Conservation (phyloP, 768 basidiomycete species). For the Podaxis sp. region DNA sequence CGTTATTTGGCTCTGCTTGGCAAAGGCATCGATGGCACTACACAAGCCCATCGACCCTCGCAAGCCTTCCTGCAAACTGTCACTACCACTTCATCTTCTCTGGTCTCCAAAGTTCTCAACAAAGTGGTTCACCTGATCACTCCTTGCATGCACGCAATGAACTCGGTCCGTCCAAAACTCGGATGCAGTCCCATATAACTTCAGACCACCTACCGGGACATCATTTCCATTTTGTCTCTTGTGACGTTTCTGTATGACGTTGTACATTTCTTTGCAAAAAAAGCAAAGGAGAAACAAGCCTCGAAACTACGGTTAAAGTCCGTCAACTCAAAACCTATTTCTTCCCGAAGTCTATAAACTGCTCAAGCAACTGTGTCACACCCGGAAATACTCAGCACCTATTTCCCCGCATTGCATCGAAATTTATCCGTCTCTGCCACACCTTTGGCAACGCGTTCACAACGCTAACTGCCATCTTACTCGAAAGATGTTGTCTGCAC, state of each 20-base stretch:
- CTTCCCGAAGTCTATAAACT: not conserved
- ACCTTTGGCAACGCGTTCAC: constrained; percentile 8
- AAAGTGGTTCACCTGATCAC: not conserved
- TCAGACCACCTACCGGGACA: not conserved
- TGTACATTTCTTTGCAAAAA: not conserved
- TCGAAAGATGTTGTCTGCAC: not conserved
- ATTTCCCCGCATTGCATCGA: constrained; percentile 12
- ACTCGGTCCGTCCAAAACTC: not conserved
- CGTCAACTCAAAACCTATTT: not conserved
- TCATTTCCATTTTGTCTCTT: not conserved
- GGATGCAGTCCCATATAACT: not conserved
- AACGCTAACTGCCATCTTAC: not conserved
- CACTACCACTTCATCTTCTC: not conserved
- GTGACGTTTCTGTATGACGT: not conserved
- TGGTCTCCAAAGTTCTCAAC: not conserved
- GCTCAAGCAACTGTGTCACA: not conserved
- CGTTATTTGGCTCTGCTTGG: constrained; percentile 17
- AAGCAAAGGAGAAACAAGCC: not conserved
- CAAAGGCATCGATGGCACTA: not conserved
- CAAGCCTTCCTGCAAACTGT: not conserved
- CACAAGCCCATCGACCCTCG: not conserved
- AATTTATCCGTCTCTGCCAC: not conserved
- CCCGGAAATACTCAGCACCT: not conserved
- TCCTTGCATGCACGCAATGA: not conserved
- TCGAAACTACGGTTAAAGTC: not conserved